These are phyloP conservation scores for Malus hybrid DNA, from an alignment of 331 rosid genomes.

Conservation along the genomic window DNA sequence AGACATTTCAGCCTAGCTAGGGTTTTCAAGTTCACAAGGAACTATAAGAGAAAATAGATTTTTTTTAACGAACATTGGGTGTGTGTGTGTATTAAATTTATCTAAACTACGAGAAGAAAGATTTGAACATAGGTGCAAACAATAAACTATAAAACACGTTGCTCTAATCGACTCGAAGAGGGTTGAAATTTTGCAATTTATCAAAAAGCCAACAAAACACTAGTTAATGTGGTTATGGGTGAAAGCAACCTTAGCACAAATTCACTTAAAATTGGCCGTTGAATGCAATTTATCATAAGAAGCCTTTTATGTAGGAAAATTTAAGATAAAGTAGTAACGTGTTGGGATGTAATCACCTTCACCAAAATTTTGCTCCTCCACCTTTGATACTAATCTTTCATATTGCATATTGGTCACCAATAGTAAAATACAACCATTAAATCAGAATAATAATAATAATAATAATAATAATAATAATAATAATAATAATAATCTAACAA, in stretches of 20 bases:
- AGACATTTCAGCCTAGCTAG: neutral
- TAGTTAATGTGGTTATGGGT: no score
- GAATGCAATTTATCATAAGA: constrained; percentile 4
- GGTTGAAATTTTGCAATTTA: neutral
- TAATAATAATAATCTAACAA: neutral
- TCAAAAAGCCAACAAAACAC: neutral
- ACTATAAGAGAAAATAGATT: neutral
- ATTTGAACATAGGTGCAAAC: no score
- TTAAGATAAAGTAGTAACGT: neutral
- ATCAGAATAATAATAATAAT: neutral
- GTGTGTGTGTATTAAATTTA: no score
- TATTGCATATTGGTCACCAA: neutral
- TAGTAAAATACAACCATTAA: neutral
- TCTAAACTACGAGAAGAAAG: neutral
- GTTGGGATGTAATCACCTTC: constrained; percentile 15
- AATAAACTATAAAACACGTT: no score
- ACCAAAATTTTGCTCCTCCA: neutral
- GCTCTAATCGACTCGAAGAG: neutral
- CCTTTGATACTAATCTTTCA: constrained; percentile 4
- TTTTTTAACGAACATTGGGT: no score
- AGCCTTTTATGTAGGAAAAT: neutral
- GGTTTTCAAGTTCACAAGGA: neutral
- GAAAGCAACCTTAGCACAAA: neutral
- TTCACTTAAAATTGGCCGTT: neutral
- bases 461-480: neutral